Base-by-base conservation (phyloP, 2,329 filamentous ascomycete species). In the Nannizziopsis barbatae region DNA sequence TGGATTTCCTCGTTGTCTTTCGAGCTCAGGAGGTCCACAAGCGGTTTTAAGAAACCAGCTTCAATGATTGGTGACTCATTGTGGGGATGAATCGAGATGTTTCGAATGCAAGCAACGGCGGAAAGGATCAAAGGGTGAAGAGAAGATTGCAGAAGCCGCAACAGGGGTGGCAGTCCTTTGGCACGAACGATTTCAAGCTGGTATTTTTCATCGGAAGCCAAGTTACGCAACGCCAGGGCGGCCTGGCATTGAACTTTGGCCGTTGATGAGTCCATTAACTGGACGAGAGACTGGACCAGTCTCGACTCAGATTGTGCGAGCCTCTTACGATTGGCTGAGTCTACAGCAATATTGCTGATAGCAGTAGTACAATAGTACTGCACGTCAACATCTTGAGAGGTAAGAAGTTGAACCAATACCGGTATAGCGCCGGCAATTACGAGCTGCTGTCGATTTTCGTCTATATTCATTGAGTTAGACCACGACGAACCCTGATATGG, bases 361-460 rank as follows among this genome's bases (percentile, higher is more conserved):
- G 92, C 92, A 3, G 92, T 98, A 14, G 92, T 98, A 72, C 92
- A 98, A 70, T 98, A 98, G 70, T 98, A 98, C 70, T 98, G 92
- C 30, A 98, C 92, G 63, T 98, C 92, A 56, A 95, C 89, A 62
- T 98, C 92, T 50, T 83, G 73, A 20, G 92, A 96, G 7, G 86
- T 88, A 40, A 98, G 81, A 18, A 98, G 80, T 62, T 95, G 88
- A 36, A 98, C 92, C 20, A 98, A 80, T 7, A 98, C 90, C 4
- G 92, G 92, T 56, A 98, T 95, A n/a, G 92, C 92, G 54, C 90
- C 90, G 40, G 92, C 92, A 57, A 93, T 93, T 56, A 98, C 92
- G 22, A 98, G 83, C 66, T 98, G 89, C 68, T 96, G 88, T 57
- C 92, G 81, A 67, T 98, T 98, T 67, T 98, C 92, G 65, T 96